phyloP scores from a whole-genome alignment of 345 rosid genomes.

The Linum tenue region DNA sequence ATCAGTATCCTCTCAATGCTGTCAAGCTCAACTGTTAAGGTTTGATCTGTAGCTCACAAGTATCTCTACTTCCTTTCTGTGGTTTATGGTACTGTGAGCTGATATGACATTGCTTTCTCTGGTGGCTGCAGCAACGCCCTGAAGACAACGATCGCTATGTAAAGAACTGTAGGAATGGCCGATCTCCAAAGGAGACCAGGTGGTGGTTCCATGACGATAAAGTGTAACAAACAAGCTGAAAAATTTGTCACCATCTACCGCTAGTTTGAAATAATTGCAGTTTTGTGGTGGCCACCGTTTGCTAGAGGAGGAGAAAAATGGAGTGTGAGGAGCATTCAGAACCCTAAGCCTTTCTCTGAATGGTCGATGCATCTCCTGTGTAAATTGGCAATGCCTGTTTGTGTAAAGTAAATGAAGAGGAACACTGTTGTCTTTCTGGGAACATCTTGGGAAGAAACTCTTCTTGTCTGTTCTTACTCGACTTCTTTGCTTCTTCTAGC shows the following conservation, averaged over 20 bases:
- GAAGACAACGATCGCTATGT: conserved; percentile 92
- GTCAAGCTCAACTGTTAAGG: conserved; percentile 93
- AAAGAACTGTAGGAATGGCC: conserved; percentile 87
- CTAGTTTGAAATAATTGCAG: conserved; percentile 4
- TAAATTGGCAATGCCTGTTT: conserved; percentile 2
- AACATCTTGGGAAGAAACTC: background rate
- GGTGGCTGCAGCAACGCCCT: conserved; percentile 74
- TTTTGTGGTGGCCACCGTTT: background rate
- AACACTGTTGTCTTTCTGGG: background rate
- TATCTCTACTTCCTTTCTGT: background rate
- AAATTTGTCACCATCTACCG: conserved; percentile 14
- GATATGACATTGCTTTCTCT: background rate
- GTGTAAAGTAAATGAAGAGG: conserved; percentile 1
- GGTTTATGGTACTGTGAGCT: background rate
- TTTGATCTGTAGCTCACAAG: conserved; percentile 13
- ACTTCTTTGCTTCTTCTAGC: too few relatives aligned
- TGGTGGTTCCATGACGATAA: conserved; percentile 99
- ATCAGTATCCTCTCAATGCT: conserved; percentile 99
- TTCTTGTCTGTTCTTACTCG: background rate
- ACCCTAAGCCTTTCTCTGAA: background rate
- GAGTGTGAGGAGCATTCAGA: background rate
- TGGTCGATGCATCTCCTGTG: conserved; percentile 7
- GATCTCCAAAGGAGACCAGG: conserved; percentile 99
- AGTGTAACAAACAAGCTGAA: conserved; percentile 31
- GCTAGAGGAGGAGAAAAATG: background rate